These are phyloP conservation scores for Catharanthus roseus DNA, from an alignment of 257 asterid species.

Conservation along the genomic window DNA sequence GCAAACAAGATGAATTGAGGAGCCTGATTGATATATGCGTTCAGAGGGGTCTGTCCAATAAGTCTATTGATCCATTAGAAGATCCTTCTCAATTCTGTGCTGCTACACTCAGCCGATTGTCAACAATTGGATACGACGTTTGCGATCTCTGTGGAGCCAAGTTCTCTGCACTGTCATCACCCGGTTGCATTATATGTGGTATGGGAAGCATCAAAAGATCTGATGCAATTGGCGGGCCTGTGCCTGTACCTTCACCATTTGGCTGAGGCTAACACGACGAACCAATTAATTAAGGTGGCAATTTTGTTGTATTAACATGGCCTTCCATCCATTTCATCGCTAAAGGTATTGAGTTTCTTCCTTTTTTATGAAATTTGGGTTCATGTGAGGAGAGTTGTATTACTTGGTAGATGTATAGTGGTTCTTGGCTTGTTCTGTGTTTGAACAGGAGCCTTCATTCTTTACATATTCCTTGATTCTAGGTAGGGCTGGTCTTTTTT, in stretches of 20 bases:
- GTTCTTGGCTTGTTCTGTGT: constrained; percentile 3
- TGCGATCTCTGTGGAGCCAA: constrained; percentile 98
- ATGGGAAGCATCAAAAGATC: constrained; percentile 99
- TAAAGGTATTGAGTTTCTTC: background rate
- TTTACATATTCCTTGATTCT: background rate
- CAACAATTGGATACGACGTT: constrained; percentile 94
- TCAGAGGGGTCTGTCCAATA: constrained; percentile 83
- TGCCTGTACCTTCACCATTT: constrained; percentile 87
- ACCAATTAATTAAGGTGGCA: background rate
- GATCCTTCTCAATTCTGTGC: constrained; percentile 98
- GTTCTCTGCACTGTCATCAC: constrained; percentile 85
- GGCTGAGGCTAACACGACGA: constrained; percentile 32
- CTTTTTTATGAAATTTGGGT: background rate
- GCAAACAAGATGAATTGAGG: constrained; percentile 93
- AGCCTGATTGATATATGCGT: constrained; percentile 89
- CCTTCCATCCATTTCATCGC: background rate
- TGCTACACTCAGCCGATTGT: constrained; percentile 91
- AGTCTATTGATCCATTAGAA: constrained; percentile 92
- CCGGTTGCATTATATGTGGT: constrained; percentile 97
- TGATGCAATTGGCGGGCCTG: constrained; percentile 63
- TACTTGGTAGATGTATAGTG: constrained; percentile 11
- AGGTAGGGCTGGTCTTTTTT: background rate
- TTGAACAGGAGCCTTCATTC: background rate
- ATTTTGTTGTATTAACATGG: background rate
- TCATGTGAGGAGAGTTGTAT: background rate